A percentile compares a stretch with the other conserved stretches of the same genome.
These are phyloP conservation scores for Porogramme epimiltina DNA, from an alignment of 1,284 basidiomycete species.

Conservation along the genomic window DNA sequence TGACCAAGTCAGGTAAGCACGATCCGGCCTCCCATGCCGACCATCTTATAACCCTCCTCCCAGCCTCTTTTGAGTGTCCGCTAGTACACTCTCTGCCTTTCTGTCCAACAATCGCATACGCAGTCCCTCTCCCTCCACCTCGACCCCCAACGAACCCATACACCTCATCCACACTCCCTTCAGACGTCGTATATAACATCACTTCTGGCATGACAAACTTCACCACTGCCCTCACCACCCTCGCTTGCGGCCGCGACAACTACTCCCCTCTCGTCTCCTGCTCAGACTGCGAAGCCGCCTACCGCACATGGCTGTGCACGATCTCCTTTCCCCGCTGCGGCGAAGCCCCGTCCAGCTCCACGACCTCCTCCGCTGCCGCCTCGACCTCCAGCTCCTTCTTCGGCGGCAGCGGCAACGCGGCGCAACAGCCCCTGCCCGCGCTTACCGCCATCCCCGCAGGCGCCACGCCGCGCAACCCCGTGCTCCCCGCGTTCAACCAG, in stretches of 20 bases:
- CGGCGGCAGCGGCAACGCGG: conserved; percentile 18
- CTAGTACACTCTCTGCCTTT: conserved; percentile 72
- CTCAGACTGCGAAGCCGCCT: conserved; percentile 73
- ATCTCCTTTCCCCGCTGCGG: conserved; percentile 74
- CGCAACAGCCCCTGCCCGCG: conserved; percentile 40
- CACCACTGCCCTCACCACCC: conserved; percentile 67
- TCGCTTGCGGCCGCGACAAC: conserved; percentile 78
- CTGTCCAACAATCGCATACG: conserved; percentile 74
- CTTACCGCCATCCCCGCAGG: conserved; percentile 40
- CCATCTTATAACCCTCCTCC: not conserved
- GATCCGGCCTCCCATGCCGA: not conserved
- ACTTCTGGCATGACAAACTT: conserved; percentile 71
- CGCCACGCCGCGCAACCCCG: conserved; percentile 45
- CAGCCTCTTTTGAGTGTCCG: conserved; percentile 73
- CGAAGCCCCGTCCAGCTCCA: conserved; percentile 37
- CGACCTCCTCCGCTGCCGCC: conserved; percentile 24
- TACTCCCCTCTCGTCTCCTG: conserved; percentile 82
- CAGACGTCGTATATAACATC: conserved; percentile 49
- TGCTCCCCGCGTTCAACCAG: conserved; percentile 44
- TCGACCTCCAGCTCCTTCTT: conserved; percentile 24
- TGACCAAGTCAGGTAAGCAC: conserved; percentile 67
- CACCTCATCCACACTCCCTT: conserved; percentile 55
- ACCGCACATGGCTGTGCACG: conserved; percentile 80
- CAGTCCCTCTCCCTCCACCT: conserved; percentile 62
- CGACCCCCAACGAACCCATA: conserved; percentile 45